Conservation (phyloP, 2,329 filamentous ascomycete species). For the Mycosphaerelloides madeirae region DNA sequence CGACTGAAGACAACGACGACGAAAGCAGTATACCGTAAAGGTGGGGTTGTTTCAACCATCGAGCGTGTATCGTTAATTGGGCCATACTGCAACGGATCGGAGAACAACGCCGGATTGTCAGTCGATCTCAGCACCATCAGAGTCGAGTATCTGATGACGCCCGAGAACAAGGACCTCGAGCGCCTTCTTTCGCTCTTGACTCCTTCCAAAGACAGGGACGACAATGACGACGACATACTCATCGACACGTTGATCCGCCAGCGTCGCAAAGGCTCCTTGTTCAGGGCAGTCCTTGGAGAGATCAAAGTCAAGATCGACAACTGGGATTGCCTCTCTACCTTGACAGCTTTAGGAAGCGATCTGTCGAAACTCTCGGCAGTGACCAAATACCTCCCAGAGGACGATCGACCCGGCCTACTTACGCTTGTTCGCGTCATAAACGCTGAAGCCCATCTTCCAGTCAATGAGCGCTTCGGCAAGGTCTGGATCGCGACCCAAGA, state of each 20-base stretch:
- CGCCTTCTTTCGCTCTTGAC: slow-evolving; percentile 79
- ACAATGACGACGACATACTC: slow-evolving; percentile 87
- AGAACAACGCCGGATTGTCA: slow-evolving; percentile 25
- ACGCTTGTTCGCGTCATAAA: slow-evolving; percentile 65
- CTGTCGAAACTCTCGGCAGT: slow-evolving; percentile 78
- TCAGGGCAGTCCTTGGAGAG: slow-evolving; percentile 64
- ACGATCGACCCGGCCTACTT: slow-evolving; percentile 84
- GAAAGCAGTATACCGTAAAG: slow-evolving; percentile 71
- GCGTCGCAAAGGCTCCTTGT: slow-evolving; percentile 75
- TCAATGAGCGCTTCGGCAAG: slow-evolving; percentile 65
- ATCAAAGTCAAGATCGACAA: slow-evolving; percentile 60
- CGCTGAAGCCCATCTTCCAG: slow-evolving; percentile 56
- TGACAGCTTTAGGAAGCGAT: slow-evolving; percentile 69
- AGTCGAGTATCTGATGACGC: slow-evolving; percentile 66
- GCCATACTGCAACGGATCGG: slow-evolving; percentile 50
- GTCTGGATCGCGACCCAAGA: slow-evolving; percentile 55
- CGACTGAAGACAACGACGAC: slow-evolving; percentile 72
- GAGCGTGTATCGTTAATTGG: slow-evolving; percentile 70
- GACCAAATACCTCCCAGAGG: slow-evolving; percentile 90
- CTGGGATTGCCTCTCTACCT: slow-evolving; percentile 59
- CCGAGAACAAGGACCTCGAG: slow-evolving; percentile 75
- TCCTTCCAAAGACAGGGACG: slow-evolving; percentile 85
- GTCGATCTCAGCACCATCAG: slow-evolving; percentile 44
- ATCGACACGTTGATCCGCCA: slow-evolving; percentile 86
- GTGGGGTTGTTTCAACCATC: slow-evolving; percentile 67